Base-by-base conservation (phyloP, 768 basidiomycete genomes). In the Cytidiella melzeri region DNA sequence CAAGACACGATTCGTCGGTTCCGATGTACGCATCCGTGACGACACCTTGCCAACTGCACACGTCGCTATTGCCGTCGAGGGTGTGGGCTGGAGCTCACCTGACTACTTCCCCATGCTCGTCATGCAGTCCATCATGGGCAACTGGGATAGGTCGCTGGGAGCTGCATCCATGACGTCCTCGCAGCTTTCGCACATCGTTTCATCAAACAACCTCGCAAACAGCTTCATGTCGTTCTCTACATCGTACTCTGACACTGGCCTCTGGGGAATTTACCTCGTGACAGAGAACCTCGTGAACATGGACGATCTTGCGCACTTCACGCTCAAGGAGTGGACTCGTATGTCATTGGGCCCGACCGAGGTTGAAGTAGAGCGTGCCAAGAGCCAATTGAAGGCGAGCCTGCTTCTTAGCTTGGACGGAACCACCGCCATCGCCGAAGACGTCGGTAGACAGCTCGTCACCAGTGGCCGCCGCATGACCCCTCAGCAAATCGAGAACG, bases 81-180 rank as follows among this genome's bases (percentile, higher is more conserved):
- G 96, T 67, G 94, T 95, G 49, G 84, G 92, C 68, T 97, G 95
- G 94, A 90, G 85, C 60, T 92, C 88, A 9, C 93, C 95, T 24
- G 96, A 99, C 71, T 98, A 98, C 77, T 98, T 91, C 83, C 92
- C 94, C 53, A 95, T 99, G 94, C 83, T 97, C 73, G 93, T 92
- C 65, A 90, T 96, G 85, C 91, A 95, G 68, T 84, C 82, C 61
- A 91, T 98, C 70, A 87, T 98, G 70, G 96, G 96, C 55, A 99
- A 98, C 81, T 99, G 96, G 96, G 95, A 99, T 66, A 83, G 96
- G 58, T 89, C 87, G 41, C 83, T 98, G 59, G 96, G 95, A 59
- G 82, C 92, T 42, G 85, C 91, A 2, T 78, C 91, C 20, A 76
- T 96, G 47, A 82, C 95, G 55, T 92, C 90, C 52, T 96, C 92